phyloP scores from a whole-genome alignment of 2,329 filamentous ascomycete species.

The Colletotrichum cuscutae region DNA sequence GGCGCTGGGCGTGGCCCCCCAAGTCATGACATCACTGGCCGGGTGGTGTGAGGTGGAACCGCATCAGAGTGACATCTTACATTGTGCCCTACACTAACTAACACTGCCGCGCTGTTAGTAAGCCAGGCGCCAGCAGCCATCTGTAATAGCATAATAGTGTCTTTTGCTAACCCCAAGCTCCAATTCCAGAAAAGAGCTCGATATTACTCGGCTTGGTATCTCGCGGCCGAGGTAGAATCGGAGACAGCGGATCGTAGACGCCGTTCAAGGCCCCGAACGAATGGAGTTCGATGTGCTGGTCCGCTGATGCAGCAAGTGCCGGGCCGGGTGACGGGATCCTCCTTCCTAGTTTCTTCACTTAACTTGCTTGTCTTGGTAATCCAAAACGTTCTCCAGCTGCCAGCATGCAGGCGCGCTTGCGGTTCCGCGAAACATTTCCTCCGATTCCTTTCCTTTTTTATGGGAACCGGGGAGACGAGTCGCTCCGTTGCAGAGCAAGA shows the following conservation, averaged over 20 bases:
- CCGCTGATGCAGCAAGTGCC: not conserved
- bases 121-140: not conserved
- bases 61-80: slow-evolving; percentile 33
- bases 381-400: not conserved
- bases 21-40: slow-evolving; percentile 30
- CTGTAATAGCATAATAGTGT: not conserved
- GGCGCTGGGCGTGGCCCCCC: not conserved
- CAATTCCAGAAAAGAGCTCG: not conserved
- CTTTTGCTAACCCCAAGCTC: not conserved
- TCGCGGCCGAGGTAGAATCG: slow-evolving; percentile 20
- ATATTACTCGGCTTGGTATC: not conserved
- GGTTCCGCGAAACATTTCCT: slow-evolving; percentile 11
- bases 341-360: not conserved
- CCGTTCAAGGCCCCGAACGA: not conserved
- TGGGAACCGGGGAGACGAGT: slow-evolving; percentile 13
- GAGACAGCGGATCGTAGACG: slow-evolving; percentile 18
- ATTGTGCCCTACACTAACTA: not conserved
- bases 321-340: not conserved
- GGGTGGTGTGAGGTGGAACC: slow-evolving; percentile 11
- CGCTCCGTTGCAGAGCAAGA: not conserved
- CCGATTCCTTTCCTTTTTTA: not conserved
- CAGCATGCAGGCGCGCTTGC: not conserved
- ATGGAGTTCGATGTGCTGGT: not conserved
- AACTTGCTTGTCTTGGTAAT: slow-evolving; percentile 15
- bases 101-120: not conserved